A percentile compares a stretch with the other conserved stretches of the same genome.
Conservation (phyloP, 2,329 filamentous ascomycete genomes). For the Myriosclerotinia scirpicola region DNA sequence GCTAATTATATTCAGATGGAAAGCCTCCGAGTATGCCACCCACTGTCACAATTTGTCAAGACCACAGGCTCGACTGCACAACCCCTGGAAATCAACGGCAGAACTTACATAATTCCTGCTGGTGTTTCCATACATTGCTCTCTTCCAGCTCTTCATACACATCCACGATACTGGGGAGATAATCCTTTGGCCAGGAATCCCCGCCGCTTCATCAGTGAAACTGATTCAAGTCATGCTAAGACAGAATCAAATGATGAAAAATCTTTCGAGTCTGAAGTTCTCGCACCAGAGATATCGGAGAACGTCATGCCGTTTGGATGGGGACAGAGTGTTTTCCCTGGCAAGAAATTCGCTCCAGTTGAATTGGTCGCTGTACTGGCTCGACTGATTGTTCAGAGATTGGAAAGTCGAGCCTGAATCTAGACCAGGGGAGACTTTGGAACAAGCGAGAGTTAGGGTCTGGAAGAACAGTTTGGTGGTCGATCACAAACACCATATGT, state of each 20-base stretch:
- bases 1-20: neutral
- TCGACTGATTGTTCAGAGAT: neutral
- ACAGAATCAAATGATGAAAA: neutral
- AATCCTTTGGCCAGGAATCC: neutral
- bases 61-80: neutral
- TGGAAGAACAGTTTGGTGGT: constrained; percentile 14
- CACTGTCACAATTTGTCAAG: constrained; percentile 7
- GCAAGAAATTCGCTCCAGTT: constrained; percentile 10
- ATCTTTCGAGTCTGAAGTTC: neutral
- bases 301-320: constrained; percentile 13
- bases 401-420: neutral
- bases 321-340: constrained; percentile 13
- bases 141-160: constrained; percentile 4
- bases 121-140: neutral
- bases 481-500: constrained; percentile 12
- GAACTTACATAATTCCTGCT: neutral
- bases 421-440: neutral
- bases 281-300: neutral
- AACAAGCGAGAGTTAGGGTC: constrained; percentile 2
- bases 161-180: constrained; percentile 3
- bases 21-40: constrained; percentile 13
- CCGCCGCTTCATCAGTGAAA: neutral
- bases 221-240: neutral
- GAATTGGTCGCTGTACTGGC: constrained; percentile 3
- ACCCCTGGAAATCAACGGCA: neutral